Conservation (phyloP, 2,329 filamentous ascomycete genomes). For the Xylaria polymorpha region DNA sequence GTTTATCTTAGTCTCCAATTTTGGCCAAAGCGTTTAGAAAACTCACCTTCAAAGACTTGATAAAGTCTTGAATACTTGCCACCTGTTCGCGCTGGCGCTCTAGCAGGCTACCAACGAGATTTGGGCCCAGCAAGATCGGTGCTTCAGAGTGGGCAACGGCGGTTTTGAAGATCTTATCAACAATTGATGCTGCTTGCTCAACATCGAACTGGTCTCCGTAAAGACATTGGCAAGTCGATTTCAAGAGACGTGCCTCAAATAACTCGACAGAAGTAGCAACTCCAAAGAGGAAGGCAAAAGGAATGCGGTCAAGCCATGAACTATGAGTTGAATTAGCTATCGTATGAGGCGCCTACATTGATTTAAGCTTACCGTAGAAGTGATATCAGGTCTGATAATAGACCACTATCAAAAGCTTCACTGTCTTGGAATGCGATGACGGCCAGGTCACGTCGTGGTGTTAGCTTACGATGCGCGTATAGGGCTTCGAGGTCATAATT, state of each 20-base stretch:
- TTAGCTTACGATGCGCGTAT: slow-evolving; percentile 66
- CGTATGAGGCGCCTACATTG: slow-evolving; percentile 39
- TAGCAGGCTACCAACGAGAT: slow-evolving; percentile 71
- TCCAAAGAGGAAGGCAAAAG: slow-evolving; percentile 81
- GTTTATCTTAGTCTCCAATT: slow-evolving; percentile 37
- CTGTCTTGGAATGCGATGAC: slow-evolving; percentile 83
- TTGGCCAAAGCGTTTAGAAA: background rate
- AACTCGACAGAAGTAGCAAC: slow-evolving; percentile 85
- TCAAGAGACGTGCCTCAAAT: slow-evolving; percentile 78
- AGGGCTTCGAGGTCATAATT: slow-evolving; percentile 84
- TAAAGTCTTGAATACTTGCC: slow-evolving; percentile 78
- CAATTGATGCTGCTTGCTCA: slow-evolving; percentile 75
- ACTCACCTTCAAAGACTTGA: slow-evolving; percentile 73
- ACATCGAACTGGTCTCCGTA: slow-evolving; percentile 81
- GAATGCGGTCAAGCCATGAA: slow-evolving; percentile 79
- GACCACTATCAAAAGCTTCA: slow-evolving; percentile 78
- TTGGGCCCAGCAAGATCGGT: slow-evolving; percentile 71
- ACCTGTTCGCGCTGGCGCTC: slow-evolving; percentile 82
- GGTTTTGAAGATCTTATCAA: slow-evolving; percentile 77
- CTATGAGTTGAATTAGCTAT: slow-evolving; percentile 37
- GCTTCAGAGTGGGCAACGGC: slow-evolving; percentile 69
- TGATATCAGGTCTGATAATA: slow-evolving; percentile 78
- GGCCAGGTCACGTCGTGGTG: slow-evolving; percentile 65
- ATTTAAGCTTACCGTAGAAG: slow-evolving; percentile 70
- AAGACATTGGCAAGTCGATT: slow-evolving; percentile 73